Base-by-base conservation (phyloP, 2,329 filamentous ascomycete species). In the Colletotrichum cereale region DNA sequence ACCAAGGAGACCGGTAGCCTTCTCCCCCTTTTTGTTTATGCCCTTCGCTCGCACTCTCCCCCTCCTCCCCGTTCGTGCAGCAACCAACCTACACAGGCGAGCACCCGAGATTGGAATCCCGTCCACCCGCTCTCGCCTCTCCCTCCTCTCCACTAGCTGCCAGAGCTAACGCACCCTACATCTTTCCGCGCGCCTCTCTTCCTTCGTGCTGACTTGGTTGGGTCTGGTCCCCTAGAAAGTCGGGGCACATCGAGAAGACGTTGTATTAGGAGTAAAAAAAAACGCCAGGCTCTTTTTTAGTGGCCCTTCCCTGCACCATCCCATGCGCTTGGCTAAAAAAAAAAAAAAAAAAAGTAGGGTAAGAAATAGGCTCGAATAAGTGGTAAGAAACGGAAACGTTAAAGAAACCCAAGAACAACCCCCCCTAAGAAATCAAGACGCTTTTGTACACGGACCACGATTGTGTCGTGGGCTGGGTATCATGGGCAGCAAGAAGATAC, bases 401-500 rank as follows among this genome's bases (percentile, higher is more conserved):
- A 3, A 34, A 53, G 16, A n/a, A 62, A 44, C 52, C 3, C 36
- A 44, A 63, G 56, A 48, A 62, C 10, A 34, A 53, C 21, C 7
- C 24, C 34, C 21, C 7, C 24, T 26, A 68, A 38, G 62, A 21
- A 48, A 47, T 52, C 24, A 55, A 63, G 31, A 60, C 58, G 69
- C 58, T 69, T 72, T 69, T 72, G 60, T 72, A 69, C 66, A 72
- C 42, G 38, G 24, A 65, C 21, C 26, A 56, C 63, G 29, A 56
- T 36, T 67, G 71, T 61, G 62, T 62, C 52, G 56, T 58, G 53
- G 61, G 58, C 58, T 69, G 72, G 72, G 72, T 73, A 73, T 73
- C 72, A 73, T 65, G 21, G 58, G 71, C 71, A 71, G 67, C 62
- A 57, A 62, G 61, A 57, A 26, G 31, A 61, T 53, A 63, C 29